A percentile compares a stretch with the other conserved stretches of the same genome.
Conservation (phyloP, 306 rosid species). For the Aeschynomene evenia region DNA sequence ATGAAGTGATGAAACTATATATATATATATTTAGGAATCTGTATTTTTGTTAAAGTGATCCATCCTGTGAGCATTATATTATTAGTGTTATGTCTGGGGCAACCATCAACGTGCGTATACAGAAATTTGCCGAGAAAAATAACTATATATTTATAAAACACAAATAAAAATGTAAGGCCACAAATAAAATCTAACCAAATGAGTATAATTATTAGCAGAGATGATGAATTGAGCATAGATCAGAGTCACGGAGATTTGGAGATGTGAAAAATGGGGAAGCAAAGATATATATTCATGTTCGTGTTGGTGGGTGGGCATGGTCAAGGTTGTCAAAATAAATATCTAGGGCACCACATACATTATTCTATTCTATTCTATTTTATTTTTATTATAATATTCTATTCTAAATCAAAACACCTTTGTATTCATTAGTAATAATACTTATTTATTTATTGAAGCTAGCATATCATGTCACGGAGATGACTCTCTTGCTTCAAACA, state of each 20-base stretch:
- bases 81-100: no score
- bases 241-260: neutral
- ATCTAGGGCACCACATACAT: neutral
- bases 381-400: no score
- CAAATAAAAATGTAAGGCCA: neutral
- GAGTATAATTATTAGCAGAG: no score
- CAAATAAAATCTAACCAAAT: no score
- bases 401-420: neutral
- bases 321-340: slow-evolving; percentile 21
- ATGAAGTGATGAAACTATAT: no score
- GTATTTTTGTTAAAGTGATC: no score
- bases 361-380: slow-evolving; percentile 10
- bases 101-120: no score
- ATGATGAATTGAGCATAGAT: neutral
- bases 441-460: neutral
- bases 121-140: no score
- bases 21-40: no score
- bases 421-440: neutral
- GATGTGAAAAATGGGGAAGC: neutral
- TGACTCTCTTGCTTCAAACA: neutral
- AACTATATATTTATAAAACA: no score
- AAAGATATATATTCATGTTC: neutral
- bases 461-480: slow-evolving; percentile 13
- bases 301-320: neutral
- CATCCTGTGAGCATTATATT: no score